Evolutionary conservation across 192 early-diverging fungal species (phyloP), one percentile per base, ranked within the genome.

Genomic region (Phycomyces blakesleeanus): DNA sequence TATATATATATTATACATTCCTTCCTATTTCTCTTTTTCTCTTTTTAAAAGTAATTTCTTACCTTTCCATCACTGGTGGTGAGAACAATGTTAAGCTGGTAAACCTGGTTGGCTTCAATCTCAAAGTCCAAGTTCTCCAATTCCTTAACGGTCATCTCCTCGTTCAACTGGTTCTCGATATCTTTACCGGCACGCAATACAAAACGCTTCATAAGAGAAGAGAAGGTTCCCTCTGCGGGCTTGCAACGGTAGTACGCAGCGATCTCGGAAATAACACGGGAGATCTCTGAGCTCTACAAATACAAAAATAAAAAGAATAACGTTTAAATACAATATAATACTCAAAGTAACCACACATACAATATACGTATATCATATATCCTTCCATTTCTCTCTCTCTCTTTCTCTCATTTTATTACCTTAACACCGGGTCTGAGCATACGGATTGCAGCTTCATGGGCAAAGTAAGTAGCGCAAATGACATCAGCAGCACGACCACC

Each of bases 391-490:
- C 22, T 53, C 18, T 15, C 11, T 24, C 24, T 47, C 27, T 38
- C 50, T 40, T 44, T 55, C 27, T 50, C 21, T 40, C 29, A 24
- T 29, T 66, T 38, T 22, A 6, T 62, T 75, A 71, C 69, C 49
- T 74, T 84, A 71, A 76, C 76, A 7, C 93, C 94, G 26, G 93
- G 91, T 75, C 83, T 81, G 57, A 96, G 73, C 74, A 92, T 79
- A 50, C 90, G 85, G 40, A 87, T 72, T 0, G 87, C 89, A 34
- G 93, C 91, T 77, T 98, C 93, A 64, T 83, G 74, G 34, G 89
- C 88, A 47, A 83, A 84, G 67, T 95, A 79, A 40, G 94, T 94
- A 34, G 94, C 94, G 64, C 73, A 20, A 11, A 76, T 55, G 6
- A 63, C 74, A 66, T 76, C 74, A 51, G 74, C 74, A 61, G 64